Conservation (phyloP, 2,329 filamentous ascomycete species). For the Onygena corvina region DNA sequence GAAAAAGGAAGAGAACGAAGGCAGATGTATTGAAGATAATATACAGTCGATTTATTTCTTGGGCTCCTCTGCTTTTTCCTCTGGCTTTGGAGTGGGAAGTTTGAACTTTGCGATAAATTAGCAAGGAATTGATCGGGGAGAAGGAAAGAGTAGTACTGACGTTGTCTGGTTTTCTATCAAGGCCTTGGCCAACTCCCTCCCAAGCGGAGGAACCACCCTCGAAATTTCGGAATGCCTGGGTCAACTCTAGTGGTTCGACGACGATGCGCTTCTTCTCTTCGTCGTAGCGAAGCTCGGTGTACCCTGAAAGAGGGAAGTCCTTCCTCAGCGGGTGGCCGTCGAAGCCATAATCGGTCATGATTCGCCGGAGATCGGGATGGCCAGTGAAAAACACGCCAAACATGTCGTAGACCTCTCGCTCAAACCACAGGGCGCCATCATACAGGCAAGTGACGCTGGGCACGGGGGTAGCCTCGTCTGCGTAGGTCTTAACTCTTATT, state of each 20-base stretch:
- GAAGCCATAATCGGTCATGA: constrained; percentile 99
- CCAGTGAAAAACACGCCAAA: constrained; percentile 95
- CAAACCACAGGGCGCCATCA: constrained; percentile 97
- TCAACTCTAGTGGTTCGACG: constrained; percentile 92
- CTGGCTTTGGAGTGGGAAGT: constrained; percentile 86
- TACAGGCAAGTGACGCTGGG: constrained; percentile 77
- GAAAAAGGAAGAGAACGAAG: background rate
- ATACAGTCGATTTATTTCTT: constrained; percentile 60
- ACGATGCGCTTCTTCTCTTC: constrained; percentile 99
- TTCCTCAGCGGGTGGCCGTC: constrained; percentile 95
- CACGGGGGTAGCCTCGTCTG: constrained; percentile 87
- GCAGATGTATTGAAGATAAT: constrained; percentile 5
- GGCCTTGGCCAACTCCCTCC: constrained; percentile 59
- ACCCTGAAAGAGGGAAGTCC: constrained; percentile 94
- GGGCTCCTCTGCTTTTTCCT: constrained; percentile 77
- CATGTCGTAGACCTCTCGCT: constrained; percentile 93
- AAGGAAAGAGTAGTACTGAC: constrained; percentile 31
- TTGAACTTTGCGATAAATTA: constrained; percentile 54
- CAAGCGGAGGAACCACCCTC: constrained; percentile 69
- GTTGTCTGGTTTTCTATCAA: constrained; percentile 64
- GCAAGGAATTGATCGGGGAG: background rate
- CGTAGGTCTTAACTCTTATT: constrained; percentile 96
- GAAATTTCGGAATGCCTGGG: constrained; percentile 97
- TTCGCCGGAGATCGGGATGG: constrained; percentile 88
- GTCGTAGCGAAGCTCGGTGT: constrained; percentile 95